Evolutionary conservation across 2,329 filamentous ascomycete species (phyloP).

Genomic region (Fusarium abutilonis): DNA sequence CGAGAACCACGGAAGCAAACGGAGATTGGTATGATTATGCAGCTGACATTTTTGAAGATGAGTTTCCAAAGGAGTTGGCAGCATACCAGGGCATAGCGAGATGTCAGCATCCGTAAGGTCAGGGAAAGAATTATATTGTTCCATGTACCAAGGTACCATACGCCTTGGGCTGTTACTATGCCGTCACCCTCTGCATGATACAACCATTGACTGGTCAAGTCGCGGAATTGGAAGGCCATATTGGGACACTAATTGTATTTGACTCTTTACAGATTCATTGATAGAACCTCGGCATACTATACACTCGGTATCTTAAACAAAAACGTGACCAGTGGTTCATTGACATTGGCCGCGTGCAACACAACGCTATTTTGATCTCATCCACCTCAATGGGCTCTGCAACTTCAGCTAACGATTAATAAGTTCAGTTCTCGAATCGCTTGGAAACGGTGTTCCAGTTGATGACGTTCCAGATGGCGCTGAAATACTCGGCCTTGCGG

Average conservation of each 20-base stretch:
- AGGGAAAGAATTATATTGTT: no score
- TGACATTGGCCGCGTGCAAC: not conserved
- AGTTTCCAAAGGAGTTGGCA: constrained; percentile 43
- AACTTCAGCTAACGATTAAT: not conserved
- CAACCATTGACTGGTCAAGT: not conserved
- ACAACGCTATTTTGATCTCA: constrained; percentile 25
- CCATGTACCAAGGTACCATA: not conserved
- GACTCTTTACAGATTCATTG: constrained; percentile 18
- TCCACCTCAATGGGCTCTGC: not conserved
- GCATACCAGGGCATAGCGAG: constrained; percentile 47
- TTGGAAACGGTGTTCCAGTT: constrained; percentile 93
- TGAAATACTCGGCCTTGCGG: constrained; percentile 95
- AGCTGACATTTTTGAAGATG: constrained; percentile 42
- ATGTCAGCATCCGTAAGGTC: constrained; percentile 41
- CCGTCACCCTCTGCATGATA: not conserved
- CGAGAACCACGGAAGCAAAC: constrained; percentile 41
- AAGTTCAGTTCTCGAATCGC: constrained; percentile 67
- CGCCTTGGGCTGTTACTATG: not conserved
- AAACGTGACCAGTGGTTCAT: constrained; percentile 1
- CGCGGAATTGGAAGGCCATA: no score
- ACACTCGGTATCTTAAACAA: constrained; percentile 37
- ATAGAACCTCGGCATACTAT: constrained; percentile 33
- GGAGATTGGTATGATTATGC: constrained; percentile 49
- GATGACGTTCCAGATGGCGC: constrained; percentile 91
- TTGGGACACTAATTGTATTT: constrained; percentile 16